phyloP scores from a whole-genome alignment of 1,139 yeast species.

The Hyphopichia burtonii region DNA sequence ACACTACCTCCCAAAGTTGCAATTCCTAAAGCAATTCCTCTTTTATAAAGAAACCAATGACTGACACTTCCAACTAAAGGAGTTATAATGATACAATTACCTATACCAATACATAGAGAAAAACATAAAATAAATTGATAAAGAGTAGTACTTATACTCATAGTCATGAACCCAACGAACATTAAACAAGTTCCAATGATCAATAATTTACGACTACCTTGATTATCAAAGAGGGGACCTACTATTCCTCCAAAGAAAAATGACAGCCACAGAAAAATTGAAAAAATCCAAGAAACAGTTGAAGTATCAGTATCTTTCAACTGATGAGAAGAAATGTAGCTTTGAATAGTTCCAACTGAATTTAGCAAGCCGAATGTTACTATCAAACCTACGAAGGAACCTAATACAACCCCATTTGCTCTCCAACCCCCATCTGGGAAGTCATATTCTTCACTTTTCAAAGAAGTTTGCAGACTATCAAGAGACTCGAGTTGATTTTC shows the following conservation, averaged over 20 bases:
- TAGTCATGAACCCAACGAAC: slow-evolving; percentile 34
- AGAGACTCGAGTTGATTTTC: neutral
- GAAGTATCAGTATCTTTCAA: slow-evolving; percentile 18
- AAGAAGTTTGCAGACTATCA: neutral
- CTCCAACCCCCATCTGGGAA: slow-evolving; percentile 28
- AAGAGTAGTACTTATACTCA: slow-evolving; percentile 27
- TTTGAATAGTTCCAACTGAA: slow-evolving; percentile 37
- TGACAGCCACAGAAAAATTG: slow-evolving; percentile 31
- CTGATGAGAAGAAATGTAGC: slow-evolving; percentile 34
- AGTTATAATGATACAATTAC: slow-evolving; percentile 34
- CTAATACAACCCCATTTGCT: slow-evolving; percentile 34
- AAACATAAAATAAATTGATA: slow-evolving; percentile 38
- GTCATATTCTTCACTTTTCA: neutral
- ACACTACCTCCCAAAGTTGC: slow-evolving; percentile 42
- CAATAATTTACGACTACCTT: slow-evolving; percentile 29
- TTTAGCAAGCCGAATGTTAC: slow-evolving; percentile 33
- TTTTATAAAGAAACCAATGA: slow-evolving; percentile 35
- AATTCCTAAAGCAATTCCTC: slow-evolving; percentile 36
- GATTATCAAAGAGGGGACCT: slow-evolving; percentile 38
- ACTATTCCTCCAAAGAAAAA: slow-evolving; percentile 31
- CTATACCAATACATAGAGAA: slow-evolving; percentile 33
- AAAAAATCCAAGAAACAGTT: slow-evolving; percentile 30
- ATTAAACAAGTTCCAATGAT: slow-evolving; percentile 24
- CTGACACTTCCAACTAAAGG: slow-evolving; percentile 39
- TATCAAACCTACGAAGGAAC: slow-evolving; percentile 32